Evolutionary conservation across 257 asterid species (phyloP).

Genomic region (Nicotiana noctiflora): DNA sequence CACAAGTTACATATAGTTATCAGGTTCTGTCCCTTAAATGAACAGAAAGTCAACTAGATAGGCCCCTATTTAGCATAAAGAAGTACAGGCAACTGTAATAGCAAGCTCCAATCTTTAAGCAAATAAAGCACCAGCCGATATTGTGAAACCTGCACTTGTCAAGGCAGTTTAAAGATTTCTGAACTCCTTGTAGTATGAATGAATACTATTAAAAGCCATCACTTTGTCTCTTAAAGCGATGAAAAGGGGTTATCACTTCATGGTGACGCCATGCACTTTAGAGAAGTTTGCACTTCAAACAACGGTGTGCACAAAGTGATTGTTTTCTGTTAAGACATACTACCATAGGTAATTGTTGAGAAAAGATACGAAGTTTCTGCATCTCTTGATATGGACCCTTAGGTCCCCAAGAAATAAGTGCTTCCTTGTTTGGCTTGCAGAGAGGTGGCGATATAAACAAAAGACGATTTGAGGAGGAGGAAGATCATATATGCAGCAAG

Average conservation of each 20-base stretch:
- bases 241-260: neutral
- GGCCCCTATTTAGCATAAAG: neutral
- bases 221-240: neutral
- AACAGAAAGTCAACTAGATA: neutral
- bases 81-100: neutral
- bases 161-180: neutral
- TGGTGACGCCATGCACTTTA: neutral
- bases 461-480: too few relatives aligned
- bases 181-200: neutral
- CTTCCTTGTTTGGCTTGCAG: too few relatives aligned
- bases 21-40: neutral
- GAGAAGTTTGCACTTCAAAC: neutral
- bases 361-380: too few relatives aligned
- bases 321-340: too few relatives aligned
- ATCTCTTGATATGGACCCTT: too few relatives aligned
- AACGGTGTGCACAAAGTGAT: neutral
- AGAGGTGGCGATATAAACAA: too few relatives aligned
- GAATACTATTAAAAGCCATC: neutral
- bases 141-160: neutral
- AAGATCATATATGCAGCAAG: too few relatives aligned
- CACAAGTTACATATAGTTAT: neutral
- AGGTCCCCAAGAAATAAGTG: too few relatives aligned
- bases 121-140: slow-evolving; percentile 4
- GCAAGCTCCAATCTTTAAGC: neutral
- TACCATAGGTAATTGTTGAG: too few relatives aligned